These are phyloP conservation scores for Pseudoperonospora humuli DNA, from an alignment of 352 stramenopile genomes.

Conservation along the genomic window DNA sequence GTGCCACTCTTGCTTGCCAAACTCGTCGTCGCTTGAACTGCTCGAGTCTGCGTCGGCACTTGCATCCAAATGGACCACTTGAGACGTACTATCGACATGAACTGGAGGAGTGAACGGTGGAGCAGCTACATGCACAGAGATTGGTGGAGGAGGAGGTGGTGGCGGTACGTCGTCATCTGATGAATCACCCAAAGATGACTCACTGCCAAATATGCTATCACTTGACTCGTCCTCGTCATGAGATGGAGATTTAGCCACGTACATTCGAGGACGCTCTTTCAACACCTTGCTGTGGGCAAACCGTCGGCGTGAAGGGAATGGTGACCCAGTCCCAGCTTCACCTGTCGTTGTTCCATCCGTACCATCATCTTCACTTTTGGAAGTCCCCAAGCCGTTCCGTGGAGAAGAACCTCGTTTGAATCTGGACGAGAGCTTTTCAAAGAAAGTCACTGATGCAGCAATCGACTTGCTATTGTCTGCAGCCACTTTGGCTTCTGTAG, in stretches of 20 bases:
- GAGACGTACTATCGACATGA: constrained; percentile 19
- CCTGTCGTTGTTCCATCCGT: constrained; percentile 7
- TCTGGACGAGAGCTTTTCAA: constrained; percentile 75
- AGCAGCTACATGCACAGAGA: constrained; percentile 10
- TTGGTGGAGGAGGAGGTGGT: constrained; percentile 35
- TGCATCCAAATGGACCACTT: constrained; percentile 27
- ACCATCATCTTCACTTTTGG: constrained; percentile 19
- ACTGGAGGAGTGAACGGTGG: constrained; percentile 6
- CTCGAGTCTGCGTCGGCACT: constrained; percentile 50
- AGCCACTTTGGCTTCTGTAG: constrained; percentile 27
- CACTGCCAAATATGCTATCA: constrained; percentile 82
- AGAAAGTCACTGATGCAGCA: constrained; percentile 65
- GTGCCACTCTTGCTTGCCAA: constrained; percentile 4
- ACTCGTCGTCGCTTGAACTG: constrained; percentile 30
- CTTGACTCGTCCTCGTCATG: constrained; percentile 77
- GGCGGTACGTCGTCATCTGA: constrained; percentile 46
- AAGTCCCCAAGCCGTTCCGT: constrained; percentile 17
- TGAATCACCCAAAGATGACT: constrained; percentile 40
- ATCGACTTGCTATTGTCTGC: constrained; percentile 17
- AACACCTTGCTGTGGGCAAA: constrained; percentile 36
- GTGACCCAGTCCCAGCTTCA: constrained; percentile 20
- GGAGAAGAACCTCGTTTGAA: constrained; percentile 70
- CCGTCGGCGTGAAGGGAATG: constrained; percentile 15
- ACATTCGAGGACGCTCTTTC: constrained; percentile 67
- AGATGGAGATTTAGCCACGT: constrained; percentile 55